Conservation (phyloP, 768 basidiomycete species). For the Tylopilus felleus region DNA sequence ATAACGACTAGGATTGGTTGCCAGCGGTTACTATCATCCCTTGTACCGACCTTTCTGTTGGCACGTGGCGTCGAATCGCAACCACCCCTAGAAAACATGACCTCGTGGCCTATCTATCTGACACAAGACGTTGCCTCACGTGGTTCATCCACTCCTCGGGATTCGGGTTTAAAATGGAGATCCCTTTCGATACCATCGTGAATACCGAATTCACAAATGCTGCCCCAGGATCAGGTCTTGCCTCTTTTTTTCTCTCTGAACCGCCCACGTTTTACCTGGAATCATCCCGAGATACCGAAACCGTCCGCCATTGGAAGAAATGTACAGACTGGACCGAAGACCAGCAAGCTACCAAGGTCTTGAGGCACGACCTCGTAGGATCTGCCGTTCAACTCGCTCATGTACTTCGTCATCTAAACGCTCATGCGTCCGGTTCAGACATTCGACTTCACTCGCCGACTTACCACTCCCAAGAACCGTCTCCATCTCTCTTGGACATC, state of each 20-base stretch:
- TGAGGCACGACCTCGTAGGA: slow-evolving; percentile 65
- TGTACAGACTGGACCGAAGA: slow-evolving; percentile 78
- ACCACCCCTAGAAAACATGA: slow-evolving; percentile 54
- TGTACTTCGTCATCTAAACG: slow-evolving; percentile 47
- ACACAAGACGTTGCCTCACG: slow-evolving; percentile 58
- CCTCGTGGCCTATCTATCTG: slow-evolving; percentile 73
- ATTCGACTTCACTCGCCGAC: slow-evolving; percentile 37
- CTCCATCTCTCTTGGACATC: slow-evolving; percentile 36
- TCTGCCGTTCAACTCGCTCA: slow-evolving; percentile 58
- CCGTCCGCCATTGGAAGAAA: slow-evolving; percentile 51
- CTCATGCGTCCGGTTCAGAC: slow-evolving; percentile 31
- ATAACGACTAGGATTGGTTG: not conserved
- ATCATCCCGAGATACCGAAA: slow-evolving; percentile 32
- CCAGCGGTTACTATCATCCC: slow-evolving; percentile 74
- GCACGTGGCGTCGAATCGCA: slow-evolving; percentile 74
- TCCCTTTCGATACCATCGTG: slow-evolving; percentile 63
- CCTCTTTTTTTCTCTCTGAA: slow-evolving; percentile 60
- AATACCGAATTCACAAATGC: slow-evolving; percentile 55
- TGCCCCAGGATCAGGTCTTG: slow-evolving; percentile 54
- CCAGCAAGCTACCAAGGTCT: slow-evolving; percentile 58
- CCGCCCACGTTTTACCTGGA: slow-evolving; percentile 72
- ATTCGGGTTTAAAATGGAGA: slow-evolving; percentile 81
- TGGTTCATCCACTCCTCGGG: slow-evolving; percentile 80
- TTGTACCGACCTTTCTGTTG: slow-evolving; percentile 70
- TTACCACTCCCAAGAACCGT: slow-evolving; percentile 31